Percentiles rank a stretch among this genome's conserved stretches.
phyloP scores from a whole-genome alignment of 2,329 filamentous ascomycete genomes.

The Davidsoniella eucalypti region DNA sequence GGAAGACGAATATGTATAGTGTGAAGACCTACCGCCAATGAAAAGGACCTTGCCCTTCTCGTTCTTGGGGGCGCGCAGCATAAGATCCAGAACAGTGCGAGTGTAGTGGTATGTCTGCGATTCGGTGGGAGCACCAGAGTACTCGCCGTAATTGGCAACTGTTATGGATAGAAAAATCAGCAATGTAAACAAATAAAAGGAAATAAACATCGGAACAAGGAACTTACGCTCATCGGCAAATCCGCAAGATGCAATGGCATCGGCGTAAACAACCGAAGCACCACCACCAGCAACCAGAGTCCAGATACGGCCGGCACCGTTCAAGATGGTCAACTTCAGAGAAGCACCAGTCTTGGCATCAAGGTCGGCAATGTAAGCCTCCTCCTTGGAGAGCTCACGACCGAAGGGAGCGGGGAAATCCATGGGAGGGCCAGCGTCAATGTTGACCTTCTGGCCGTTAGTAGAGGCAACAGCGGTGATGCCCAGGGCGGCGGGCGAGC shows the following conservation, averaged over 20 bases:
- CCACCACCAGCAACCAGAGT: conserved; percentile 97
- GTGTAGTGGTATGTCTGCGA: conserved; percentile 99
- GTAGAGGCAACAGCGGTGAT: conserved; percentile 49
- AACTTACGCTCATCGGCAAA: conserved; percentile 61
- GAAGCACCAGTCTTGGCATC: conserved; percentile 99
- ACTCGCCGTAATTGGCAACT: conserved; percentile 97
- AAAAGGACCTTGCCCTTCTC: conserved; percentile 96
- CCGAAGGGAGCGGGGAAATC: conserved; percentile 98
- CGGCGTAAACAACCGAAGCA: conserved; percentile 97
- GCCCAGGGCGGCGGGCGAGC: conserved; percentile 76
- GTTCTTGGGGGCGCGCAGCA: conserved; percentile 76
- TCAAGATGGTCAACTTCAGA: conserved; percentile 93
- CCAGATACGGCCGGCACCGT: conserved; percentile 84
- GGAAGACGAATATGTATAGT: not conserved
- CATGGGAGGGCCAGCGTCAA: conserved; percentile 94
- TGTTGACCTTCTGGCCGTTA: conserved; percentile 61
- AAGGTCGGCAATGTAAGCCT: conserved; percentile 96
- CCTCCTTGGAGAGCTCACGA: conserved; percentile 95
- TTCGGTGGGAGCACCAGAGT: conserved; percentile 97
- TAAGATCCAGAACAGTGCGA: conserved; percentile 87
- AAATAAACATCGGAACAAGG: not conserved
- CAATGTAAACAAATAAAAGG: not conserved
- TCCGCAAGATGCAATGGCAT: conserved; percentile 91
- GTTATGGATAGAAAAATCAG: not conserved
- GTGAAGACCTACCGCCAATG: conserved; percentile 53